Evolutionary conservation across 306 rosid species (phyloP).

Genomic region (Inga leiocalycina): DNA sequence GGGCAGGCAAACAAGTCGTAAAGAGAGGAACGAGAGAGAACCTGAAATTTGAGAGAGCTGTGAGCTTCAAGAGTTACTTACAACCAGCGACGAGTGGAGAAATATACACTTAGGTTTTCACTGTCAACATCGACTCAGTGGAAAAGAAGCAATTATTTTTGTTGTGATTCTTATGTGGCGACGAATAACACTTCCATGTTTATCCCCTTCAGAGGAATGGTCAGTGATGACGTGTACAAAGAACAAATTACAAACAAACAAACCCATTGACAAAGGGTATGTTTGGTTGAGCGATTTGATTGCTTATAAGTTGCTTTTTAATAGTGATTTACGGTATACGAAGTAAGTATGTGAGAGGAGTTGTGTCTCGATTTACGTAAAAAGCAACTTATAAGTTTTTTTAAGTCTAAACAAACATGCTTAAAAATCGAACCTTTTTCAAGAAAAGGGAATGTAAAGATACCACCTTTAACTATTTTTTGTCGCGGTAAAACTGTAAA

Average conservation of each 20-base stretch:
- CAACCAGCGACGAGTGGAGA: constrained; percentile 24
- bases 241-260: neutral
- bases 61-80: neutral
- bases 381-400: too few relatives aligned
- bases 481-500: too few relatives aligned
- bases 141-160: constrained; percentile 23
- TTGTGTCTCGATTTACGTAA: too few relatives aligned
- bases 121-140: constrained; percentile 43
- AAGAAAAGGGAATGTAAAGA: neutral
- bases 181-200: neutral
- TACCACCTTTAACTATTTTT: neutral
- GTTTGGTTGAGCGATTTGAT: too few relatives aligned
- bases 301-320: too few relatives aligned
- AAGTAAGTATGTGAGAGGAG: too few relatives aligned
- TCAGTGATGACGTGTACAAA: neutral
- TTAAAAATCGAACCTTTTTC: neutral
- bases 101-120: constrained; percentile 24
- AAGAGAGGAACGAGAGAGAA: neutral
- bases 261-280: neutral
- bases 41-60: constrained; percentile 21
- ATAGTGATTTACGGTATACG: too few relatives aligned
- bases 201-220: neutral
- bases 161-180: neutral
- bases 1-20: constrained; percentile 1
- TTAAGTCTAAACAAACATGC: too few relatives aligned